Conservation (phyloP, 164 flowering plant genomes). For the Aristolochia fimbriata region DNA sequence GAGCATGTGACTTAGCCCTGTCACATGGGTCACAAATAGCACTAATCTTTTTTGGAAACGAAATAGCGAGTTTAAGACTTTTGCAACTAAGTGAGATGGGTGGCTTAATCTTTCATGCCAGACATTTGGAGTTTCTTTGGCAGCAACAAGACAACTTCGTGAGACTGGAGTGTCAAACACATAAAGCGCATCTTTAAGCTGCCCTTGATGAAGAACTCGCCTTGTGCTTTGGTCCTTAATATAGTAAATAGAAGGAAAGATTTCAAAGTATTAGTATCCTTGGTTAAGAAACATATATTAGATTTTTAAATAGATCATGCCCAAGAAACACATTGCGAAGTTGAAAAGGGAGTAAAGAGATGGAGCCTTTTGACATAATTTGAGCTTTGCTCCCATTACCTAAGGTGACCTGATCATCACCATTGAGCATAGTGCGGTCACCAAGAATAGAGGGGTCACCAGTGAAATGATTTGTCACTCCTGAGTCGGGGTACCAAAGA, state of each 20-base stretch:
- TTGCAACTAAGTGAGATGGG: not conserved
- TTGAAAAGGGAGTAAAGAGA: not conserved
- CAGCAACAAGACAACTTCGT: not conserved
- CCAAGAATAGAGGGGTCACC: not conserved
- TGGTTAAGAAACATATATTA: not conserved
- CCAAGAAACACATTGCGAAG: no score
- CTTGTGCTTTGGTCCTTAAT: not conserved
- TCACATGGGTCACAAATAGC: not conserved
- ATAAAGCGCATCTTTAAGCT: not conserved
- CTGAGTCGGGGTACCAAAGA: not conserved
- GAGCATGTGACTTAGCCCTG: not conserved
- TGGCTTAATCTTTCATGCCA: not conserved
- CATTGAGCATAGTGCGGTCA: not conserved
- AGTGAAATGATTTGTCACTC: not conserved
- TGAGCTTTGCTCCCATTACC: not conserved
- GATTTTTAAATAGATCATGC: not conserved
- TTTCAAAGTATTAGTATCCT: not conserved
- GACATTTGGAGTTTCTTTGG: not conserved
- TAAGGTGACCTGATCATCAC: not conserved
- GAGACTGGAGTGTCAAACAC: not conserved
- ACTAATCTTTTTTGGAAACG: not conserved
- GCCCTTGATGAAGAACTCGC: not conserved
- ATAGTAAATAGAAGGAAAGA: not conserved
- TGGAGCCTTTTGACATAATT: not conserved
- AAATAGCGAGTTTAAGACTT: not conserved